Base-by-base conservation (phyloP, 2,329 filamentous ascomycete genomes). In the Colletotrichum salicis region DNA sequence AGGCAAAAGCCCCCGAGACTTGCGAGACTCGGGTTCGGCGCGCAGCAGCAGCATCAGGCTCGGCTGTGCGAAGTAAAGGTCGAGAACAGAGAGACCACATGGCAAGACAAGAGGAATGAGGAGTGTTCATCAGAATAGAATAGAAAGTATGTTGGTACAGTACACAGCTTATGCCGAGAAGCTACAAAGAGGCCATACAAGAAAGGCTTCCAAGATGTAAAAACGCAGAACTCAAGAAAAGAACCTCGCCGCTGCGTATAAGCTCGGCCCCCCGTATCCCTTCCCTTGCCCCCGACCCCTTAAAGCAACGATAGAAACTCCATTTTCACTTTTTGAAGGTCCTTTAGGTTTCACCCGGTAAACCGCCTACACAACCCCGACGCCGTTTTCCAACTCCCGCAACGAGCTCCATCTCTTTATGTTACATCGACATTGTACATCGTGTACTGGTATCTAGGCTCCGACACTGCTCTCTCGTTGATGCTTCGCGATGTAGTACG, bases 401-500 rank as follows among this genome's bases (percentile, higher is more conserved):
- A 22, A 33, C 59, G 13, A 29, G 22, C 5, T 35, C 24, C 19
- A 35, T 24, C 51, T 12, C 51, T 5, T 22, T 22, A 15, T 27
- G 19, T 12, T 29, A 29, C n/a, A 24, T 33, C 7, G 51, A 29
- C 27, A 35, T 15, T 29, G 19, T 33, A n/a, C 7, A 35, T 15
- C 13, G 27, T 35, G 19, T 35, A 31, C 19, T 27, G 27, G 57
- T 11, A 35, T 19, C 37, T 62, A 72, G 29, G 62, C 51, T 37
- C 56, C 67, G 31, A 67, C 41, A 54, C 56, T 73, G 58, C 69
- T 79, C 81, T 92, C 90, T 64, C 89, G 84, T 81, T 92, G 90
- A 79, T 87, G 86, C 85, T 92, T 92, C 52, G 93, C 93, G 77
- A 95, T 92, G 80, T 95, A 95, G 79, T 95, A 95, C 11, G 92